Base-by-base conservation (phyloP, 164 flowering plant species). In the Tinospora cordifolia region DNA sequence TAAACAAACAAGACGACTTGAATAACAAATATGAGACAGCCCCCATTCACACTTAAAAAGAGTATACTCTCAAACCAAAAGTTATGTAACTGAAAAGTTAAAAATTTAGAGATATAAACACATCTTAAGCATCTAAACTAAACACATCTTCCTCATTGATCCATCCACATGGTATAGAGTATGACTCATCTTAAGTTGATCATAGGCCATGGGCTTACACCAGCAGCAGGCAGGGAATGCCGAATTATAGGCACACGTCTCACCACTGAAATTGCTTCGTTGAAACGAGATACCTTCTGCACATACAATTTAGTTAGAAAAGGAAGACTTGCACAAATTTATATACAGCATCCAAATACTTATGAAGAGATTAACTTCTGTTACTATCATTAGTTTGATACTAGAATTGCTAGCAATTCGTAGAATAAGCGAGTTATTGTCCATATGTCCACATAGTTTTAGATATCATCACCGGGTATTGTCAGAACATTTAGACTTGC, bases 261-360 rank as follows among this genome's bases (percentile, higher is more conserved):
- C 78, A 92, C 98, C 17, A 92, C 85, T 46, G 98, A 88, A 76
- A 92, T 89, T 27, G 97, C 99, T 81, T 90, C 97, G 63, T 92
- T 95, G 8, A 92, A 89, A 57, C 96, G 94, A 38, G 93, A 88
- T 59, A 84, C 89, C 88, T 89, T 90, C 97, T 93, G 96, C 88
- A 85, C 9, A 69, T 68, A 65, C 68, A 5, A 65, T 30, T 65
- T 44, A 24, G 69, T 70, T 69, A 71, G 62, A 66, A 54, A 66
- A 36, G 34, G 71, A 41, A 12, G 67, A 17, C 13, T 30, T 58
- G 24, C 3, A 40, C 17, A 38, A 67, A 15, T 14, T 5, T 24
- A 44, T 3, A 27, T 44, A 38, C 17, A 13, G 10, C 9, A 36
- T 19, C 36, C 2, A 3, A 44, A 60, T 15, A 36, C 34, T 12